Conservation (phyloP, 768 basidiomycete genomes). For the Amanita rubescens region DNA sequence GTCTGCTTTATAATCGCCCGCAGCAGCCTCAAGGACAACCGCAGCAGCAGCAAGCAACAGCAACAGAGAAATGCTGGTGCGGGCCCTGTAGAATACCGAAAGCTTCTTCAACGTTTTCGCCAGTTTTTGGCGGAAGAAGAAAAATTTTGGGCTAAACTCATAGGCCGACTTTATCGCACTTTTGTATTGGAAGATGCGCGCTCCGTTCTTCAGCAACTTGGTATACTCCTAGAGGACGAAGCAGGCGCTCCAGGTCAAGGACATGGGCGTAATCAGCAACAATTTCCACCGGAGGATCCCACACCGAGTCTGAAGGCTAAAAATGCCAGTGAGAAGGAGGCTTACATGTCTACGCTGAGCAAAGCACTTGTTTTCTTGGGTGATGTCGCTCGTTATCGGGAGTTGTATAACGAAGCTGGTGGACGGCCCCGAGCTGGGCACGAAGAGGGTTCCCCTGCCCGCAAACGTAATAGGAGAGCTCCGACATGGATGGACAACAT, state of each 20-base stretch:
- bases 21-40: constrained; percentile 31
- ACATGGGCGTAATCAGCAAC: constrained; percentile 48
- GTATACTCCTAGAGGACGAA: constrained; percentile 38
- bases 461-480: constrained; percentile 39
- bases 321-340: constrained; percentile 46
- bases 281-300: constrained; percentile 54
- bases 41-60: constrained; percentile 22
- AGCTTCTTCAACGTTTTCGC: constrained; percentile 80
- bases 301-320: constrained; percentile 28
- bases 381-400: constrained; percentile 90
- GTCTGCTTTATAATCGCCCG: constrained; percentile 33
- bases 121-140: constrained; percentile 88
- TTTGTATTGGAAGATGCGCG: constrained; percentile 64
- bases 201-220: constrained; percentile 48
- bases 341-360: constrained; percentile 67
- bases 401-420: constrained; percentile 75
- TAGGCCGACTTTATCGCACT: constrained; percentile 65
- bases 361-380: constrained; percentile 90
- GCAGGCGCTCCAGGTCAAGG: constrained; percentile 15
- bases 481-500: constrained; percentile 33
- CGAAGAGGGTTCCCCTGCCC: constrained; percentile 42
- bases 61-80: constrained; percentile 32
- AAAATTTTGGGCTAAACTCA: constrained; percentile 81
- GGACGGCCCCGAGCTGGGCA: constrained; percentile 61
- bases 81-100: constrained; percentile 77